Percentiles rank a stretch among this genome's conserved stretches.
Evolutionary conservation across 192 early-diverging fungal species (phyloP).

Genomic region (Backusella luteola): DNA sequence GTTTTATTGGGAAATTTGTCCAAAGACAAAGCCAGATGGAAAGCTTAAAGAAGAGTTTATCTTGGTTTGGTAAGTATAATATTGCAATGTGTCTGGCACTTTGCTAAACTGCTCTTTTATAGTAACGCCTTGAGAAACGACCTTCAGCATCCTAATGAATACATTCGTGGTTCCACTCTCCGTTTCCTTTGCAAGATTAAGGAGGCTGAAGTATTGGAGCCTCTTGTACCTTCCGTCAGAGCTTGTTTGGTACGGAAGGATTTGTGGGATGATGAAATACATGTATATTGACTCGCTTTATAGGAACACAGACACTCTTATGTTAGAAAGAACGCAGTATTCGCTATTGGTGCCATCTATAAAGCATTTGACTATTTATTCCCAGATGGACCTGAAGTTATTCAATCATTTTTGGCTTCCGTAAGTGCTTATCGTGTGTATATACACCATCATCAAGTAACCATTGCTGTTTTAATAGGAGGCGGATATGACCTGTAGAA

Average conservation of each 20-base stretch:
- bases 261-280: neutral
- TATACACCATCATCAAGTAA: neutral
- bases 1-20: constrained; percentile 97
- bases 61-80: constrained; percentile 73
- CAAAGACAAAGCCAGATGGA: constrained; percentile 88
- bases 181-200: constrained; percentile 94
- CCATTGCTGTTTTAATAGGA: constrained; percentile 51
- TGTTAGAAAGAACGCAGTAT: constrained; percentile 96
- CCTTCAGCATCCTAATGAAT: constrained; percentile 98
- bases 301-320: constrained; percentile 96
- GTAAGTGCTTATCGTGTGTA: constrained; percentile 25
- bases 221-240: constrained; percentile 85
- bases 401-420: constrained; percentile 63
- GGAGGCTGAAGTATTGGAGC: constrained; percentile 94
- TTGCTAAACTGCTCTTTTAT: constrained; percentile 4
- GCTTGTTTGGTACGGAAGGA: constrained; percentile 68
- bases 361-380: constrained; percentile 89
- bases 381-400: constrained; percentile 92
- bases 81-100: neutral
- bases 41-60: constrained; percentile 95
- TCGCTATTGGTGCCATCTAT: constrained; percentile 88
- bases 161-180: constrained; percentile 90
- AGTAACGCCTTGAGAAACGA: constrained; percentile 94
- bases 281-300: constrained; percentile 10
- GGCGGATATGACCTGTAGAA: constrained; percentile 87